Conservation (phyloP, 2,329 filamentous ascomycete species). For the Cordyceps militaris region DNA sequence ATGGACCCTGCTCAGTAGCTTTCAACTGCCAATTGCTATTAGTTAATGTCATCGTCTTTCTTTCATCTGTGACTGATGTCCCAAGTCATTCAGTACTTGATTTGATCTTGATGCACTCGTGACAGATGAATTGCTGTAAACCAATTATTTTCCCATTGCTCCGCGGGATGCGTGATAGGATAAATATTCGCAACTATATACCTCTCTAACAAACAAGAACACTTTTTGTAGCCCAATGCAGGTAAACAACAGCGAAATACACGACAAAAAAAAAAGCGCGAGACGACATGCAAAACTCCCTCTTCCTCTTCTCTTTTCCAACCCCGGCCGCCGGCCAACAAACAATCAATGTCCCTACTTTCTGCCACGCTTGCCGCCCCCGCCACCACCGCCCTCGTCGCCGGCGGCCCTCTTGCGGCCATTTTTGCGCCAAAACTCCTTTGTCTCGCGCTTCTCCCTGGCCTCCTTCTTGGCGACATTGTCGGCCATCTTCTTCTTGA, state of each 20-base stretch:
- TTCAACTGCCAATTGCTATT: conserved; percentile 7
- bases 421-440: conserved; percentile 89
- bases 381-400: conserved; percentile 33
- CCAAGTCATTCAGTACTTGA: not conserved
- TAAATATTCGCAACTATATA: conserved; percentile 4
- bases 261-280: not conserved
- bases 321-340: not conserved
- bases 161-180: conserved; percentile 5
- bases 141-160: conserved; percentile 6
- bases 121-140: not conserved
- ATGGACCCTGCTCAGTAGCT: conserved; percentile 1
- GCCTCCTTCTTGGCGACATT: conserved; percentile 77
- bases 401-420: conserved; percentile 58
- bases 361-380: conserved; percentile 27
- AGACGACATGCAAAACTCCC: conserved; percentile 1
- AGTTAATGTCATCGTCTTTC: not conserved
- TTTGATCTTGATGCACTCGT: not conserved
- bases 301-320: not conserved
- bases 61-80: not conserved
- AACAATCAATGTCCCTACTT: conserved; percentile 5
- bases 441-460: conserved; percentile 82
- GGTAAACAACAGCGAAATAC: not conserved
- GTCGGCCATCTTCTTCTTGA: conserved; percentile 76
- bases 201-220: not conserved
- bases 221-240: not conserved